Evolutionary conservation across 108 stramenopile species (phyloP), one percentile per base, ranked within the genome.

Genomic region (Cyclostephanos invisitatus): DNA sequence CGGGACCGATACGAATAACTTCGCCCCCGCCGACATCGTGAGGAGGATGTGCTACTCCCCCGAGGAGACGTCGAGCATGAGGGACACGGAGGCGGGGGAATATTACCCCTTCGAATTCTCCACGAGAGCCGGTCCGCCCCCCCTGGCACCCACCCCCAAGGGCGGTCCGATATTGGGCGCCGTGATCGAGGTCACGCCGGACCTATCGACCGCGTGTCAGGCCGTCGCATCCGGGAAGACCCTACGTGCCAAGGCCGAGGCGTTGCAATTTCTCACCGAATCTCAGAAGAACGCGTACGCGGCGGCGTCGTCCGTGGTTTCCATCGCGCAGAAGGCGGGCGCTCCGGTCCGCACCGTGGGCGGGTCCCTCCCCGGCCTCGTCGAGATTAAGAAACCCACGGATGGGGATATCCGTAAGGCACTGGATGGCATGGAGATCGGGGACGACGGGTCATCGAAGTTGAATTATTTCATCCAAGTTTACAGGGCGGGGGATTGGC

Each of bases 391-490:
- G 64, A 59, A 66, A 44, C 84, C 89, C 2, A 77, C 85, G 18
- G 82, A 89, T 35, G 86, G 62, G 2, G 91, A 94, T 71, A 87
- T 91, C 48, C 47, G 81, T 38, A 74, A 73, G 56, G 91, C 93
- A 6, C 65, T 94, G 57, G 62, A 75, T 28, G 89, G 83, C 48
- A 94, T 94, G 93, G 88, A 85, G 68, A 70, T 94, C 47, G 83
- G 84, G 24, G 85, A 74, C 14, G 78, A 86, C 62, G 90, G 91
- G 62, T 51, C 73, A 21, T 85, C 89, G 35, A 71, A 66, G 46
- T 67, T 94, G 57, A 91, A 91, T 70, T 94, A 84, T 71, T 94
- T 90, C 55, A 72, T 91, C 55, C 93, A 94, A 77, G 87, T 85
- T 37, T 94, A 91, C 69, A 87, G 92, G 56, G 88, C 88, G n/a